Conservation (phyloP, 345 rosid species). For the Isatis tinctoria region DNA sequence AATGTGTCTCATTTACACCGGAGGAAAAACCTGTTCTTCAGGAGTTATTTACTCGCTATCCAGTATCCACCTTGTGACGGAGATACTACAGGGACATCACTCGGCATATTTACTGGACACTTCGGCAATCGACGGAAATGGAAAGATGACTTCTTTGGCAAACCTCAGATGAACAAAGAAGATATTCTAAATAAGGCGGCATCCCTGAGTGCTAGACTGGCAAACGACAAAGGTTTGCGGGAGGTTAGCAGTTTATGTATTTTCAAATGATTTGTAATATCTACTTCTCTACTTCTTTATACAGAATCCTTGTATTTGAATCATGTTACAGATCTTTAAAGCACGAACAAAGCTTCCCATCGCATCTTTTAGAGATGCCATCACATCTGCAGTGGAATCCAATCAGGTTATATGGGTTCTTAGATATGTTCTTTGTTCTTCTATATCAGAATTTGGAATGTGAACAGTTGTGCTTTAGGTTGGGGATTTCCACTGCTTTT, state of each 20-base stretch:
- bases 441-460: slow-evolving; percentile 2
- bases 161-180: slow-evolving; percentile 47
- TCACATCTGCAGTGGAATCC: slow-evolving; percentile 66
- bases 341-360: slow-evolving; percentile 81
- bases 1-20: slow-evolving; percentile 47
- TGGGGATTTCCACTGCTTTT: background rate
- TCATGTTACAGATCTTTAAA: slow-evolving; percentile 54
- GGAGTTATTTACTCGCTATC: slow-evolving; percentile 64
- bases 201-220: slow-evolving; percentile 44
- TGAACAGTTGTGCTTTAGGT: background rate
- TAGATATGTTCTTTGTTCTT: slow-evolving; percentile 12
- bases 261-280: background rate
- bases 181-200: slow-evolving; percentile 50
- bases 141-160: slow-evolving; percentile 62
- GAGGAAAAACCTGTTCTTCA: slow-evolving; percentile 53
- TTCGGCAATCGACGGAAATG: slow-evolving; percentile 18
- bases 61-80: slow-evolving; percentile 75
- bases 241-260: slow-evolving; percentile 49
- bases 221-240: slow-evolving; percentile 39
- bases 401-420: slow-evolving; percentile 55
- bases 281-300: background rate
- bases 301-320: slow-evolving; percentile 13
- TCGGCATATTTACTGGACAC: slow-evolving; percentile 33
- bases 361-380: slow-evolving; percentile 59
- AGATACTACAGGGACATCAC: slow-evolving; percentile 35